Conservation (phyloP, 1,284 basidiomycete species). For the Rhodotorula sp. region DNA sequence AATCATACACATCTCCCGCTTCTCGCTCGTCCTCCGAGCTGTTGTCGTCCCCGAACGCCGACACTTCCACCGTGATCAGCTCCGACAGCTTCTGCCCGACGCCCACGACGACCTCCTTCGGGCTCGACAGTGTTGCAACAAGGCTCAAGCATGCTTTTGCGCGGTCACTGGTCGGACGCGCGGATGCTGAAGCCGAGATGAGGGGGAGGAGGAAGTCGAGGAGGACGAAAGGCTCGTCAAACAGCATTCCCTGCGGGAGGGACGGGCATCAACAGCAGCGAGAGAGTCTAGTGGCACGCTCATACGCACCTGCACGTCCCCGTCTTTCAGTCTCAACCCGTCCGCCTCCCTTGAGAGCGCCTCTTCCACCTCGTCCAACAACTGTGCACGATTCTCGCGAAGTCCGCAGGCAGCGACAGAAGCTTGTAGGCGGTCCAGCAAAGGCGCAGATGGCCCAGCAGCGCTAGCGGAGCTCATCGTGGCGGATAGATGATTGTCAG, state of each 20-base stretch:
- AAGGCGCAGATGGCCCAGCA: not conserved
- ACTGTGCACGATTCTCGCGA: not conserved
- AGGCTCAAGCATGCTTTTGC: not conserved
- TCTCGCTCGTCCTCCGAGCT: not conserved
- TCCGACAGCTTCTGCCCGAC: constrained; percentile 8
- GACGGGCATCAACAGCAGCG: too few relatives aligned
- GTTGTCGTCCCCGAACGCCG: not conserved
- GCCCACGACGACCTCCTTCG: constrained; percentile 21
- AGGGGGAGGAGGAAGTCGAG: constrained; percentile 17
- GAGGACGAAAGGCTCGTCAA: constrained; percentile 19
- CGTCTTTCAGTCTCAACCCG: not conserved
- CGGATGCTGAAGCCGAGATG: not conserved
- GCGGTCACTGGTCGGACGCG: not conserved
- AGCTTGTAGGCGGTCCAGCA: not conserved
- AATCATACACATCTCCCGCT: not conserved
- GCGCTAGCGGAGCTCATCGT: not conserved
- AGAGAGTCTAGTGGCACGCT: too few relatives aligned
- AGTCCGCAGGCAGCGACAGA: too few relatives aligned
- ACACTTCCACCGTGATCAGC: not conserved
- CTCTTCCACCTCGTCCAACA: not conserved
- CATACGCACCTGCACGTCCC: not conserved
- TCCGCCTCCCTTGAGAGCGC: not conserved
- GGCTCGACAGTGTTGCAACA: constrained; percentile 1
- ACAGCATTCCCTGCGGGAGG: constrained; percentile 8
- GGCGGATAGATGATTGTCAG: not conserved